Evolutionary conservation across 768 basidiomycete genomes (phyloP).

Genomic region (Pleurotus tuber-regium): DNA sequence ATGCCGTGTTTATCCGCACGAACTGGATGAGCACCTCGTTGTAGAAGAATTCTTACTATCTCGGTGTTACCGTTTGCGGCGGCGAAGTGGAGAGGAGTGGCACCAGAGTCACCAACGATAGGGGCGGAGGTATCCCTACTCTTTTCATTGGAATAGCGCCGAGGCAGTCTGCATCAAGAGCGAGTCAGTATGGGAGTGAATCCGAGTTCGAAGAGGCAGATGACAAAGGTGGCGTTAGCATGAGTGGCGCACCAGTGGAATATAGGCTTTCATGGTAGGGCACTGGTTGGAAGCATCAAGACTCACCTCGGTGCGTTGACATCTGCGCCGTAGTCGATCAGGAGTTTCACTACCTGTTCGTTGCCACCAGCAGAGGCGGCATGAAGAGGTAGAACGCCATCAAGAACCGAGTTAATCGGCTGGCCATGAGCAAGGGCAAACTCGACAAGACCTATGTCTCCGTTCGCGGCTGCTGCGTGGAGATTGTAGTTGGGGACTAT

Average conservation of each 20-base stretch:
- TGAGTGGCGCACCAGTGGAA: background rate
- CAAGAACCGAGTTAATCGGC: conserved; percentile 93
- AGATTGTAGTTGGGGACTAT: conserved; percentile 75
- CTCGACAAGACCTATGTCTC: conserved; percentile 89
- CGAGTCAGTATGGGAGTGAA: background rate
- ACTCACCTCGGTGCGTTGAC: conserved; percentile 90
- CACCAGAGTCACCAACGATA: conserved; percentile 81
- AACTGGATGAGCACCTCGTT: conserved; percentile 79
- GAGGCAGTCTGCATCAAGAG: conserved; percentile 50
- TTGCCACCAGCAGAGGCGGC: conserved; percentile 92
- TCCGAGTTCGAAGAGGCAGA: background rate
- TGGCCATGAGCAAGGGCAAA: conserved; percentile 94
- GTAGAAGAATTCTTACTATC: conserved; percentile 77
- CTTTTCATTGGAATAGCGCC: conserved; percentile 71
- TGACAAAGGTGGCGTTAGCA: conserved; percentile 12
- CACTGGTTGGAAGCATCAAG: conserved; percentile 11
- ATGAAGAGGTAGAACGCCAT: conserved; percentile 95
- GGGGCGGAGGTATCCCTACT: conserved; percentile 63
- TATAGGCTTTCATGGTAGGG: conserved; percentile 2
- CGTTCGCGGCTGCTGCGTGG: conserved; percentile 75
- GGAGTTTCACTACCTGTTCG: conserved; percentile 80
- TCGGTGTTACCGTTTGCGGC: conserved; percentile 89
- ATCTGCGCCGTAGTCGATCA: conserved; percentile 95
- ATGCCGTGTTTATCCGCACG: conserved; percentile 89
- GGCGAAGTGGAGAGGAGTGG: conserved; percentile 95